A percentile compares a stretch with the other conserved stretches of the same genome.
These are phyloP conservation scores for Penicillium verhagenii DNA, from an alignment of 495 filamentous ascomycete species.

Conservation along the genomic window DNA sequence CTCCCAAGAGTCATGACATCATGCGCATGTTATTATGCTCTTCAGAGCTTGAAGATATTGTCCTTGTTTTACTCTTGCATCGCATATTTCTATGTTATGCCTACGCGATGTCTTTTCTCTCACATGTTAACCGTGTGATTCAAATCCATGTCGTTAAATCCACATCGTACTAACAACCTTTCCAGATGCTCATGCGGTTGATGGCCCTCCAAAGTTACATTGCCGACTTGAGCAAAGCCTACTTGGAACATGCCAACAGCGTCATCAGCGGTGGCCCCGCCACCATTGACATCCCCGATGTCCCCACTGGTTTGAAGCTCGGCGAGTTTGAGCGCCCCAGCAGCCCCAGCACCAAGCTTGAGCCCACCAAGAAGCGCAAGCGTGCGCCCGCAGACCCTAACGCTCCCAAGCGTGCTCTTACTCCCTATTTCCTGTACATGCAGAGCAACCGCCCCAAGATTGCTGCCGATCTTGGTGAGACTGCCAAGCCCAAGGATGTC, in stretches of 20 bases:
- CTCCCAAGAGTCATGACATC: not conserved
- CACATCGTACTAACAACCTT: not conserved
- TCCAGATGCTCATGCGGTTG: slow-evolving; percentile 70
- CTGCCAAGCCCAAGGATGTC: slow-evolving; percentile 73
- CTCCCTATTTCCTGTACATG: slow-evolving; percentile 93
- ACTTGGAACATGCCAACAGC: slow-evolving; percentile 77
- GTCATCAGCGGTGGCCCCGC: slow-evolving; percentile 64
- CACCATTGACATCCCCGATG: slow-evolving; percentile 48
- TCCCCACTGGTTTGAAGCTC: slow-evolving; percentile 48
- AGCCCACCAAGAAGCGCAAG: slow-evolving; percentile 82
- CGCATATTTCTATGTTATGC: not conserved
- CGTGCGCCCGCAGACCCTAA: slow-evolving; percentile 81
- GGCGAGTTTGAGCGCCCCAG: slow-evolving; percentile 38
- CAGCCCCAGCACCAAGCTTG: slow-evolving; percentile 40
- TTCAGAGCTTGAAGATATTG: not conserved
- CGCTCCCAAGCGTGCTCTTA: slow-evolving; percentile 88
- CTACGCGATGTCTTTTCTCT: not conserved
- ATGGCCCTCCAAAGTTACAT: slow-evolving; percentile 71
- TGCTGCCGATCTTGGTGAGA: slow-evolving; percentile 67
- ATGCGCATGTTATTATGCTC: not conserved
- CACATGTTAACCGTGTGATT: no score
- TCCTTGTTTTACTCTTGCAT: not conserved
- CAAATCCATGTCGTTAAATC: not conserved
- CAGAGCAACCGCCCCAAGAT: slow-evolving; percentile 77
- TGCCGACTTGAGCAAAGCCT: slow-evolving; percentile 71